A percentile compares a stretch with the other conserved stretches of the same genome.
phyloP scores from a whole-genome alignment of 305 asterid species.

The Fraxinus latifolia region DNA sequence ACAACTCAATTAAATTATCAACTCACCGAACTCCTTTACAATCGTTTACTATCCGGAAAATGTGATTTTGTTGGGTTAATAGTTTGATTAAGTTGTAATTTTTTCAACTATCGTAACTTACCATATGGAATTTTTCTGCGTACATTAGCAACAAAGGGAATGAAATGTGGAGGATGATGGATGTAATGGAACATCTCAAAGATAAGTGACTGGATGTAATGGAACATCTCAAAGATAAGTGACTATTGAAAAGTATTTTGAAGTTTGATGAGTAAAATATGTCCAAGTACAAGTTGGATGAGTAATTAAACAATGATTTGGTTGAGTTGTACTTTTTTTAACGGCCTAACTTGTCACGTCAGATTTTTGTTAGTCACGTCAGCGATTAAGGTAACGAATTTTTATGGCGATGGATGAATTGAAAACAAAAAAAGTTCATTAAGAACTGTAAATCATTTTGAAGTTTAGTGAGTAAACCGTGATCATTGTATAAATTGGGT shows the following conservation, averaged over 20 bases:
- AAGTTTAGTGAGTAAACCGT: background rate
- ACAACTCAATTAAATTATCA: background rate
- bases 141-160: background rate
- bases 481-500: background rate
- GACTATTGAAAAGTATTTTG: too few relatives aligned
- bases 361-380: background rate
- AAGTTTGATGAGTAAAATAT: too few relatives aligned
- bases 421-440: background rate
- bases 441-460: background rate
- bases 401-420: background rate
- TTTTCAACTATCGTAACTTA: background rate
- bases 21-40: background rate
- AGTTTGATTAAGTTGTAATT: too few relatives aligned
- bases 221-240: background rate
- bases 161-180: background rate
- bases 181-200: background rate
- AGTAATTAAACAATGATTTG: background rate
- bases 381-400: background rate
- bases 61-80: background rate
- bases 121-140: background rate
- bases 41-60: background rate
- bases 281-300: background rate
- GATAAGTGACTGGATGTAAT: background rate
- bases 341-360: background rate
- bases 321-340: too few relatives aligned